Conservation (phyloP, 805 yeast genomes). For the Metschnikowia dekortorum region DNA sequence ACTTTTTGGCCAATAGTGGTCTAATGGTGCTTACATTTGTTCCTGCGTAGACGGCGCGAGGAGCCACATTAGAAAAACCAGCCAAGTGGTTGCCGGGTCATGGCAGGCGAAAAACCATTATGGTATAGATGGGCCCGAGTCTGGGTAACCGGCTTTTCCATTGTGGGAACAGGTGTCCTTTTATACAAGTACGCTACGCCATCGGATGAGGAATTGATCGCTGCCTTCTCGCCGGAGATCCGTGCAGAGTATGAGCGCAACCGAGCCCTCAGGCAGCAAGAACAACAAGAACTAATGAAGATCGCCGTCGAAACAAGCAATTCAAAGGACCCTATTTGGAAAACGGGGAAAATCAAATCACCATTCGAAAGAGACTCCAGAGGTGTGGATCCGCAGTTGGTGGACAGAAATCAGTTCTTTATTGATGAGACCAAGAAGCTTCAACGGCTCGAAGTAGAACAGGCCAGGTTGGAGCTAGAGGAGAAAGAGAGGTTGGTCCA, state of each 20-base stretch:
- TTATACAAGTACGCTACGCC: constrained; percentile 76
- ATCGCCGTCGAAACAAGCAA: constrained; percentile 59
- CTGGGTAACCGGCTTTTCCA: constrained; percentile 56
- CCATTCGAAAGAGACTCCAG: constrained; percentile 59
- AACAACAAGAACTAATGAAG: constrained; percentile 66
- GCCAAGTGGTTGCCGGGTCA: not conserved
- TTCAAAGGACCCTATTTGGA: constrained; percentile 79
- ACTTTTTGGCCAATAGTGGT: too few relatives aligned
- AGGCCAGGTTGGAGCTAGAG: constrained; percentile 13
- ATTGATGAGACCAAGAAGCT: constrained; percentile 40
- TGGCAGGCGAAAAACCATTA: constrained; percentile 18
- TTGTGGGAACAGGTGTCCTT: constrained; percentile 69
- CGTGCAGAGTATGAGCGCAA: constrained; percentile 69
- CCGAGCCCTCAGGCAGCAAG: constrained; percentile 55
- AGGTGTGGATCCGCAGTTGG: constrained; percentile 30
- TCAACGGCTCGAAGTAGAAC: constrained; percentile 31
- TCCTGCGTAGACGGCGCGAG: constrained; percentile 1
- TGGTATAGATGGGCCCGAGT: constrained; percentile 61
- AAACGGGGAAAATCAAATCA: constrained; percentile 61
- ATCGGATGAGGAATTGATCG: constrained; percentile 73
- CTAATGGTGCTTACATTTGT: not conserved
- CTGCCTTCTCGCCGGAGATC: constrained; percentile 76
- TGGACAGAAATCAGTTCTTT: constrained; percentile 45
- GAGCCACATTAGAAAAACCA: not conserved
- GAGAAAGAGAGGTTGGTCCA: constrained; percentile 17